Evolutionary conservation across 805 yeast genomes (phyloP).

Genomic region (Hanseniaspora vineae): DNA sequence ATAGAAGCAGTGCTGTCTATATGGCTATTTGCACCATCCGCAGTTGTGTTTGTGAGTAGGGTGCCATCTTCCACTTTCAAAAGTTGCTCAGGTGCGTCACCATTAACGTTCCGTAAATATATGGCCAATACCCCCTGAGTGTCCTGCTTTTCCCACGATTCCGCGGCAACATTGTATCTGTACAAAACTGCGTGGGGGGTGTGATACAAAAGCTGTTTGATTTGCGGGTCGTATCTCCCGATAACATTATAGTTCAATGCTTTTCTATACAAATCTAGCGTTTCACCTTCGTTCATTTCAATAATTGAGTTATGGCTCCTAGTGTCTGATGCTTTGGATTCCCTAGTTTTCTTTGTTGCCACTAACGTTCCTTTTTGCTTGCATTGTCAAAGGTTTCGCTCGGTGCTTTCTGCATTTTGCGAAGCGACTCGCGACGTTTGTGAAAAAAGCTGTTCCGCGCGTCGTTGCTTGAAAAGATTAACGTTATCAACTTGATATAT

Average conservation of each 20-base stretch:
- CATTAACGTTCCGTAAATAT: conserved; percentile 36
- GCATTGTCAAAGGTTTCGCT: no score
- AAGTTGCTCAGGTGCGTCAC: conserved; percentile 11
- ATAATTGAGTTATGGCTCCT: no score
- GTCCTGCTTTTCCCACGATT: conserved; percentile 61
- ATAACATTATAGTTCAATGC: conserved; percentile 67
- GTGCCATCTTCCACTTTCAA: conserved; percentile 4
- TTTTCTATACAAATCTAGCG: conserved; percentile 49
- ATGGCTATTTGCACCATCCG: conserved; percentile 13
- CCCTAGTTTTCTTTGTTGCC: neutral
- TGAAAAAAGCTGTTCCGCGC: no score
- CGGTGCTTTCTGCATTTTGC: no score
- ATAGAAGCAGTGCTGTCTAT: conserved; percentile 1
- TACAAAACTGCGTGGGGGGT: conserved; percentile 65
- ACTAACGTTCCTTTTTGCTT: no score
- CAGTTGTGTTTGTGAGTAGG: conserved; percentile 14
- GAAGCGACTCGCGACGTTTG: no score
- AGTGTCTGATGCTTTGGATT: neutral
- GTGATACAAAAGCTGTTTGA: conserved; percentile 52
- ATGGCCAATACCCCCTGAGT: conserved; percentile 59
- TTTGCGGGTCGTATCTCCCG: conserved; percentile 61
- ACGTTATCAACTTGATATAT: no score
- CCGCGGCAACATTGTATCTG: conserved; percentile 40
- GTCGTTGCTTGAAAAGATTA: no score
- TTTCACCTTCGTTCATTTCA: conserved; percentile 8